A percentile compares a stretch with the other conserved stretches of the same genome.
Evolutionary conservation across 2,329 filamentous ascomycete species (phyloP).

Genomic region (Colletotrichum tabaci): DNA sequence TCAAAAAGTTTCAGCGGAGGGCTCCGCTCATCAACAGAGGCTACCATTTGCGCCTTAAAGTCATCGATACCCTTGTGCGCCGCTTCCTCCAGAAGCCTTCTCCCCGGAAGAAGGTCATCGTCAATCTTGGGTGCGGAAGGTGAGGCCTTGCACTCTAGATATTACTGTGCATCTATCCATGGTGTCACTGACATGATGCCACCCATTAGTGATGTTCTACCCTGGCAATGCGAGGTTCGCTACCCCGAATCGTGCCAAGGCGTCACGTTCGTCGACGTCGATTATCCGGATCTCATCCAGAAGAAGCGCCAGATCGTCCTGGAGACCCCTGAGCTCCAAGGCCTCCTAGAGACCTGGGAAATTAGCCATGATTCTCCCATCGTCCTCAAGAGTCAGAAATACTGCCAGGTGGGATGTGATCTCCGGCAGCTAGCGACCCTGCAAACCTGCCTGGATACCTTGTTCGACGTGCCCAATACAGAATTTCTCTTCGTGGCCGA

Average conservation of each 20-base stretch:
- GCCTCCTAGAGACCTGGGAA: constrained; percentile 72
- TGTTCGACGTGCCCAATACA: constrained; percentile 65
- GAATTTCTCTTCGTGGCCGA: constrained; percentile 87
- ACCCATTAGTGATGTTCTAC: constrained; percentile 80
- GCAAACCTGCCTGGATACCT: constrained; percentile 69
- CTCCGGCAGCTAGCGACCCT: constrained; percentile 77
- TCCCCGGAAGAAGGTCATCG: constrained; percentile 77
- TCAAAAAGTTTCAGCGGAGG: constrained; percentile 84
- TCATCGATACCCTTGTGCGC: constrained; percentile 81
- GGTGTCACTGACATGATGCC: neutral
- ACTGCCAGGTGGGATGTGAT: constrained; percentile 87
- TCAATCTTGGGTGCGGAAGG: constrained; percentile 94
- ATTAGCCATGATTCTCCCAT: constrained; percentile 65
- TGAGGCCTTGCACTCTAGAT: constrained; percentile 62
- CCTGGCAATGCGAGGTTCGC: constrained; percentile 84
- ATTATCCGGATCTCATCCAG: constrained; percentile 84
- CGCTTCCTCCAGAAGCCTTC: constrained; percentile 75
- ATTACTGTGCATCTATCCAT: neutral
- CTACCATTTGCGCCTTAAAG: constrained; percentile 88
- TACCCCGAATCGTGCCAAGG: constrained; percentile 72
- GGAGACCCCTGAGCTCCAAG: constrained; percentile 71
- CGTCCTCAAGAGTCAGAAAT: constrained; percentile 77
- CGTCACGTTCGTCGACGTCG: constrained; percentile 84
- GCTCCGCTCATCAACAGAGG: constrained; percentile 93
- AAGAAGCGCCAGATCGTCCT: constrained; percentile 80